These are phyloP conservation scores for Apiospora marii DNA, from an alignment of 2,329 filamentous ascomycete species.

Conservation along the genomic window DNA sequence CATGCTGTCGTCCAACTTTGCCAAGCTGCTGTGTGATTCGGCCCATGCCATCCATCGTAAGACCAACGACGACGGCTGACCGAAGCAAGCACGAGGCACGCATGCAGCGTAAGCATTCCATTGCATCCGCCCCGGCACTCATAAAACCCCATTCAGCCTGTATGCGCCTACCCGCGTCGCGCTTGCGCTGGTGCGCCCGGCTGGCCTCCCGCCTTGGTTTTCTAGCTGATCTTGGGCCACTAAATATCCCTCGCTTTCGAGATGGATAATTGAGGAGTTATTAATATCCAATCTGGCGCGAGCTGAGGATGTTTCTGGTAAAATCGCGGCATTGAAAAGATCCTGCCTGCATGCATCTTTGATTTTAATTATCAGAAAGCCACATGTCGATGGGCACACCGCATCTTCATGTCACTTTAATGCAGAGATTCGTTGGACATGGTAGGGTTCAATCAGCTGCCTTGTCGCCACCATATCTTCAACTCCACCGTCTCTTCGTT, in stretches of 20 bases:
- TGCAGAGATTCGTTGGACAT: neutral
- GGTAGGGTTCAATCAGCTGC: neutral
- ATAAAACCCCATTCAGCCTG: neutral
- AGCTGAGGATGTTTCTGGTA: neutral
- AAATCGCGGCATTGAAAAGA: neutral
- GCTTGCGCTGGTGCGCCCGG: neutral
- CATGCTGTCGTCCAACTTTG: slow-evolving; percentile 1
- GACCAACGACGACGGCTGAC: neutral
- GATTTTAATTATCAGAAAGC: neutral
- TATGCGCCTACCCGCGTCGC: neutral
- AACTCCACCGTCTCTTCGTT: neutral
- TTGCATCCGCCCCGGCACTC: neutral
- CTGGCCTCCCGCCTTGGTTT: neutral
- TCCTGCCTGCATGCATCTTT: neutral
- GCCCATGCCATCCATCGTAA: slow-evolving; percentile 10
- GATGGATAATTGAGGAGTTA: neutral
- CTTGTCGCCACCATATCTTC: neutral
- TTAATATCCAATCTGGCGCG: neutral
- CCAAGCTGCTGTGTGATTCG: neutral
- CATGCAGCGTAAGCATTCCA: neutral
- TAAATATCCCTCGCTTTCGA: neutral
- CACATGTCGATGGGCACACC: neutral
- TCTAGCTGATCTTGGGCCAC: neutral
- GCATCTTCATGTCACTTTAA: neutral
- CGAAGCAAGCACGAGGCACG: neutral